Conservation (phyloP, 2,329 filamentous ascomycete genomes). For the Aspergillus cejpii region DNA sequence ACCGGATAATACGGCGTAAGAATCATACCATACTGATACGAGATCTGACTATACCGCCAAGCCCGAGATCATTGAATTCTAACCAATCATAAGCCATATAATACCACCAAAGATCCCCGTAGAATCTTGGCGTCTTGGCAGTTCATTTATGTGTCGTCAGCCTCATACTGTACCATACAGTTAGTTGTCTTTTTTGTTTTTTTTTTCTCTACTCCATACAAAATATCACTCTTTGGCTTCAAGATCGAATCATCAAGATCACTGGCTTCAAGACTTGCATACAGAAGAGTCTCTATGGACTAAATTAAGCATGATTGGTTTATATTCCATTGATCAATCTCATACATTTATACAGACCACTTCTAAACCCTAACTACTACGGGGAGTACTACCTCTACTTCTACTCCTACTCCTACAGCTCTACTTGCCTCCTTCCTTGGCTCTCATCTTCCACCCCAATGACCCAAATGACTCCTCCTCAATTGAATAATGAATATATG, state of each 20-base stretch:
- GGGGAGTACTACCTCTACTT: too few species aligned
- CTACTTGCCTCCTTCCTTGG: neutral
- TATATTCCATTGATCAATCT: too few species aligned
- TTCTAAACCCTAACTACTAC: too few species aligned
- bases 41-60: conserved; percentile 15
- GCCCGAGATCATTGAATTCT: conserved; percentile 2
- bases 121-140: conserved; percentile 20
- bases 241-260: too few species aligned
- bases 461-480: neutral
- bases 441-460: neutral
- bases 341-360: too few species aligned
- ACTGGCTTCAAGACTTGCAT: too few species aligned
- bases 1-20: neutral
- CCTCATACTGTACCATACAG: neutral
- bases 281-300: too few species aligned
- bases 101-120: conserved; percentile 11
- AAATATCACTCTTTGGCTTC: too few species aligned
- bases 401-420: too few species aligned
- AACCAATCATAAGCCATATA: conserved; percentile 7
- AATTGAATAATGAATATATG: neutral
- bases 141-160: conserved; percentile 9
- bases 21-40: neutral
- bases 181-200: neutral
- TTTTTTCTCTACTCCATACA: neutral
- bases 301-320: too few species aligned